Conservation (phyloP, 2,329 filamentous ascomycete species). For the Rhynchosporium secalis region DNA sequence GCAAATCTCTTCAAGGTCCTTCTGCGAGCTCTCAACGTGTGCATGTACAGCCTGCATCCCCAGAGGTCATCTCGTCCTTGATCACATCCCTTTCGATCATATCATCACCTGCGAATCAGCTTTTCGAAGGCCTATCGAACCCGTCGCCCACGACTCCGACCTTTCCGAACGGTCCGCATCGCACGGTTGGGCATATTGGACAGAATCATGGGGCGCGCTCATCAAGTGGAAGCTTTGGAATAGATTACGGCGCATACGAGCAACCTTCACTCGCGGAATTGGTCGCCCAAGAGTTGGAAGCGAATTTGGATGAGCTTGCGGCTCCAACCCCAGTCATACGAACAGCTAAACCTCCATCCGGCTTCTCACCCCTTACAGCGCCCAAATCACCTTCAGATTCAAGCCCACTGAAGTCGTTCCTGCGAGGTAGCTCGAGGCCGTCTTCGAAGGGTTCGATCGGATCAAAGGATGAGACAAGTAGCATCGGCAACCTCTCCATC, state of each 20-base stretch:
- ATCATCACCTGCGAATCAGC: conserved; percentile 65
- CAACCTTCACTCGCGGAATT: conserved; percentile 52
- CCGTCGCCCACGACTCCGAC: conserved; percentile 44
- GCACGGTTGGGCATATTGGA: conserved; percentile 29
- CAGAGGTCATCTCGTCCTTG: conserved; percentile 68
- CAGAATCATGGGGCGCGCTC: conserved; percentile 28
- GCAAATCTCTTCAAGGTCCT: conserved; percentile 37
- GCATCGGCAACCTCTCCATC: conserved; percentile 64
- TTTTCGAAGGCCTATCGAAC: conserved; percentile 60
- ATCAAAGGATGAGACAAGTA: conserved; percentile 57
- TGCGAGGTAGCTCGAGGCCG: conserved; percentile 56
- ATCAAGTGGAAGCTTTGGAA: conserved; percentile 56
- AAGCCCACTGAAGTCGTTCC: conserved; percentile 58
- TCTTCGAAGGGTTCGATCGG: conserved; percentile 58
- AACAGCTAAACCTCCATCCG: conserved; percentile 79
- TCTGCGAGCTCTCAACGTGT: conserved; percentile 36
- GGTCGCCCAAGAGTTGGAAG: conserved; percentile 46
- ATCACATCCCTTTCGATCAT: conserved; percentile 71
- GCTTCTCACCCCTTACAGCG: conserved; percentile 70
- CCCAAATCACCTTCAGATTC: conserved; percentile 50
- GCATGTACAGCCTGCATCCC: conserved; percentile 43
- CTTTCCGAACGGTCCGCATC: conserved; percentile 34
- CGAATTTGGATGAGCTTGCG: conserved; percentile 56
- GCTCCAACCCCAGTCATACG: conserved; percentile 71
- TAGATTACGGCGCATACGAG: conserved; percentile 70